Base-by-base conservation (phyloP, 192 early-diverging fungal species). In the Coemansia sp. region DNA sequence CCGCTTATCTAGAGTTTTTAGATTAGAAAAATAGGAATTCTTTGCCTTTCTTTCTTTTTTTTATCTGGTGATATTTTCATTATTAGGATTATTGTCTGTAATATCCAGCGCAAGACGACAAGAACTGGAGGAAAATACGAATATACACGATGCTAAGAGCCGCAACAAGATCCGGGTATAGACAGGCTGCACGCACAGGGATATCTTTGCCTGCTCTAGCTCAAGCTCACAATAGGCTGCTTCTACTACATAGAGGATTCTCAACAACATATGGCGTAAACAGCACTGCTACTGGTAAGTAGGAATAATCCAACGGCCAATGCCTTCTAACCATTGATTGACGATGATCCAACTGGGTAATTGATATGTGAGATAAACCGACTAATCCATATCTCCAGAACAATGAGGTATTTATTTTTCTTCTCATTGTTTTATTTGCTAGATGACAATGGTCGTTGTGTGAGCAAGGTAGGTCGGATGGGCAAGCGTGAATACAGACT, bases 401-500 rank as follows among this genome's bases (percentile, higher is more conserved):
- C 2, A 32, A 32, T 32, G 32, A 4, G 32, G 32, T 1, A 48
- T 6, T 15, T 4, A 48, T 48, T 48, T 4, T 48, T 15, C 52
- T 38, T 12, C 5, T 56, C 7, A 1, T 38, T 8, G 1, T 56
- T 56, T 37, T 18, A 41, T 41, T 5, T 7, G 26, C 26, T 64
- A 64, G 63, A 53, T 64, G 63, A 44, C 48, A 41, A 64, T 12
- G 62, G 26, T 57, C 48, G 57, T 52, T 68, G 63, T 66, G 56
- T 16, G 58, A 67, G 54, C 41, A 63, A 52, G 32, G 47, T 18
- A 13, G 68, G 72, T 9, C 50, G 73, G 48, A 56, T 42, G 10
- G 61, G 63, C 18, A 53, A 69, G 19, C 48, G 68, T 6, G 59
- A 75, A 16, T 56, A 69, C 19, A 69, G 64, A 26, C 47, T 54